A percentile compares a stretch with the other conserved stretches of the same genome.
Evolutionary conservation across 2,329 filamentous ascomycete genomes (phyloP).

Genomic region (Ophiostoma sp.): DNA sequence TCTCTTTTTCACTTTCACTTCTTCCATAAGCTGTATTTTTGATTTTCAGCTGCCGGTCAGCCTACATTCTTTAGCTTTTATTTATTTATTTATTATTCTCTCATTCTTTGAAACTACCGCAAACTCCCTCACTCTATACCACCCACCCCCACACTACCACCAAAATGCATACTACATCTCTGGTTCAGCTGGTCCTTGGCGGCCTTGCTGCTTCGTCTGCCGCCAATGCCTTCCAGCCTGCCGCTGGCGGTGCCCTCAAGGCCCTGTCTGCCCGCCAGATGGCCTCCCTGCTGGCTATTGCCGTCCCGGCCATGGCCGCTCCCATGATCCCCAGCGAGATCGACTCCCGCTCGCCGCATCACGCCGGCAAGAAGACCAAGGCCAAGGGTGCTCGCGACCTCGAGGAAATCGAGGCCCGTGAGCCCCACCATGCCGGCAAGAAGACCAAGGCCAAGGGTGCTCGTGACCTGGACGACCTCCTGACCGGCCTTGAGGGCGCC

Average conservation of each 20-base stretch:
- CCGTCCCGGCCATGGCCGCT: slow-evolving; percentile 30
- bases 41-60: slow-evolving; percentile 32
- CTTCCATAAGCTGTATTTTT: slow-evolving; percentile 26
- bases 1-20: slow-evolving; percentile 27
- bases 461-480: slow-evolving; percentile 19
- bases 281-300: slow-evolving; percentile 32
- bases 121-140: neutral
- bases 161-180: slow-evolving; percentile 33
- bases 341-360: slow-evolving; percentile 29
- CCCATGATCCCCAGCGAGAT: slow-evolving; percentile 24
- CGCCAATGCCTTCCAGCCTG: slow-evolving; percentile 32
- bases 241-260: slow-evolving; percentile 19
- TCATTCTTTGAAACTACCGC: neutral
- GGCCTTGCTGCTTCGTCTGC: slow-evolving; percentile 34
- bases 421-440: slow-evolving; percentile 22
- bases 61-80: slow-evolving; percentile 23
- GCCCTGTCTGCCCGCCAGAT: slow-evolving; percentile 28
- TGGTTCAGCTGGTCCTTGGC: slow-evolving; percentile 32
- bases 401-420: slow-evolving; percentile 16
- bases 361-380: slow-evolving; percentile 30
- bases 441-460: slow-evolving; percentile 24
- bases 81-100: neutral
- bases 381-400: slow-evolving; percentile 19
- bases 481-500: slow-evolving; percentile 18
- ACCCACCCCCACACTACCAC: neutral